These are phyloP conservation scores for Trametes coccinea DNA, from an alignment of 768 basidiomycete genomes.

Conservation along the genomic window DNA sequence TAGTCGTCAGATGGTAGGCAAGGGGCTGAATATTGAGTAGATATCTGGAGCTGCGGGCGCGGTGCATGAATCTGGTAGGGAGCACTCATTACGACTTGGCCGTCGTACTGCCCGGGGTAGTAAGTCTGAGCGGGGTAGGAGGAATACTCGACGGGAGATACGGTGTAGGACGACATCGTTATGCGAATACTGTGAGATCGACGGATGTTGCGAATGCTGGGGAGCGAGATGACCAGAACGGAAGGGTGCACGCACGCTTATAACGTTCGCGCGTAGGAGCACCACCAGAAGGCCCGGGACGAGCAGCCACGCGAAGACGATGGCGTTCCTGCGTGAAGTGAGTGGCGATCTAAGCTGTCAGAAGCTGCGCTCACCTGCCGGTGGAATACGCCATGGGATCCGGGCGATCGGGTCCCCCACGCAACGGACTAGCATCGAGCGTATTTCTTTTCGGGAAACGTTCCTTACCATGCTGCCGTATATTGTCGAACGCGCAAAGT, in stretches of 20 bases:
- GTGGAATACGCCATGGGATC: background rate
- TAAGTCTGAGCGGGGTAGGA: background rate
- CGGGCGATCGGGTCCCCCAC: constrained; percentile 8
- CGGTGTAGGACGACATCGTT: constrained; percentile 3
- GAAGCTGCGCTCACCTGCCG: background rate
- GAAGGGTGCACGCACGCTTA: background rate
- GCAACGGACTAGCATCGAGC: background rate
- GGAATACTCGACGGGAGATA: background rate
- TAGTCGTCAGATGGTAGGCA: constrained; percentile 3
- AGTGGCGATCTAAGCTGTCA: constrained; percentile 15
- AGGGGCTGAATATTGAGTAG: background rate
- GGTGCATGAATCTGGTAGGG: background rate
- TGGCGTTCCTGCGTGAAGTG: constrained; percentile 6
- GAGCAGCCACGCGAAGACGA: background rate
- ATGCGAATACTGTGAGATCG: background rate
- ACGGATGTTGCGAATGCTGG: background rate
- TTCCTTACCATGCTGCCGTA: background rate
- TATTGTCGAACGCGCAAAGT: background rate
- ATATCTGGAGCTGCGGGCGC: constrained; percentile 10
- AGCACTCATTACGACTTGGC: background rate
- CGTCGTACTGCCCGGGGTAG: background rate
- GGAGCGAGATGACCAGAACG: background rate
- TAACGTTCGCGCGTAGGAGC: background rate
- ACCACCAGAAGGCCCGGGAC: background rate
- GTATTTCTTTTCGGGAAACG: constrained; percentile 6